Evolutionary conservation across 768 basidiomycete genomes (phyloP), one percentile per base, ranked within the genome.

Genomic region (Xanthoconium stramineum): DNA sequence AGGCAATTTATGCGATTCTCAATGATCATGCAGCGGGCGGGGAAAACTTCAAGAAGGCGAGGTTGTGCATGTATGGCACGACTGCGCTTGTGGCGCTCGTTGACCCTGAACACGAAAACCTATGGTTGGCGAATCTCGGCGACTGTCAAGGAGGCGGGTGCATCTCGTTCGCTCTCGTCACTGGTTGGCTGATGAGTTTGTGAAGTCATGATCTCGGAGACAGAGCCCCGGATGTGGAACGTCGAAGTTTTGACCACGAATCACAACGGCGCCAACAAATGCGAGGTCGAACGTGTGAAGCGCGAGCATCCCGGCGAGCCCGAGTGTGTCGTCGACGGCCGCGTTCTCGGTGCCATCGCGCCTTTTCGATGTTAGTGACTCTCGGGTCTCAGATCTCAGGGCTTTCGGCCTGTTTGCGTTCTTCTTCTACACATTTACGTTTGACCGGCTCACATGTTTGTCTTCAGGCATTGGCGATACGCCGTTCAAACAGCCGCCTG

Each of bases 41-140:
- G 6, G 73, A 73, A 19, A 88, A 87, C 65, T 82, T 84, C 75
- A 75, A 80, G 50, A 86, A 84, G 63, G 83, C 83, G 19, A 73
- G 85, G 48, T 75, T 88, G 47, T 87, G 86, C 65, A 88, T 91
- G 82, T 87, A 89, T 61, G 89, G 89, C 20, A 88, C 85, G 0
- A 91, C 89, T 3, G 88, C 85, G 6, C 79, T 91, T 33, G 80
- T 91, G 40, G 80, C 89, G 10, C 77, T 91, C 37, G 79, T 86
- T 40, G 88, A 90, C 72, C 86, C 88, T 36, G 75, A 82, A 19
- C 80, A 81, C 59, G 75, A 80, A 64, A 82, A 89, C 59, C 73
- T 91, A 20, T 91, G 89, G 89, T 72, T 91, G 46, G 89, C 88
- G 7, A 90, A 90, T 65, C 76, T 91, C 29, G 89, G 89, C 14